Evolutionary conservation across 345 rosid genomes (phyloP).

Genomic region (Euphorbia pulcherrima): DNA sequence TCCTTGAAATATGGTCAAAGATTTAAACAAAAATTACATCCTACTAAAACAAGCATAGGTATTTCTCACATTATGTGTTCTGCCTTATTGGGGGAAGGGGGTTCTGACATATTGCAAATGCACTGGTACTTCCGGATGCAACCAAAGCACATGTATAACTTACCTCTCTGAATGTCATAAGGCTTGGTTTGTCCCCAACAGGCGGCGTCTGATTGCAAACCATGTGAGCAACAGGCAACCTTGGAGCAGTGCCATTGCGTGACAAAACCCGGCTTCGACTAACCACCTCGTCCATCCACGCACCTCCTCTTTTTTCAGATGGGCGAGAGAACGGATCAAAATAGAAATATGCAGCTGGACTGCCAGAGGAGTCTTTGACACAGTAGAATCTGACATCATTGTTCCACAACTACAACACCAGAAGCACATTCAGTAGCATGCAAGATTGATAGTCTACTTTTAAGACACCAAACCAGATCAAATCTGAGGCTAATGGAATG

Average conservation of each 20-base stretch:
- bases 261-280: conserved; percentile 69
- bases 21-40: no score
- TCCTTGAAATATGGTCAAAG: no score
- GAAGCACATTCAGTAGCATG: conserved; percentile 14
- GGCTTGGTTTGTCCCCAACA: conserved; percentile 85
- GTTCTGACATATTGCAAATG: not conserved
- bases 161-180: conserved; percentile 95
- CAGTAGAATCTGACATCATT: conserved; percentile 72
- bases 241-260: conserved; percentile 38
- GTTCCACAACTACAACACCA: conserved; percentile 74
- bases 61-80: no score
- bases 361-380: conserved; percentile 76
- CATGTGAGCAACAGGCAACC: conserved; percentile 88
- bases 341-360: conserved; percentile 79
- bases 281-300: conserved; percentile 93
- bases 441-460: conserved; percentile 12
- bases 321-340: conserved; percentile 98
- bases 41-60: no score
- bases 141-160: conserved; percentile 6
- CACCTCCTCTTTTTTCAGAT: conserved; percentile 80
- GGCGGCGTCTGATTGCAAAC: conserved; percentile 97
- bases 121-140: not conserved
- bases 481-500: conserved; percentile 12
- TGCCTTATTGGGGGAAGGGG: no score
- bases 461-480: conserved; percentile 4